Base-by-base conservation (phyloP, 768 basidiomycete species). In the Kwoniella pini region DNA sequence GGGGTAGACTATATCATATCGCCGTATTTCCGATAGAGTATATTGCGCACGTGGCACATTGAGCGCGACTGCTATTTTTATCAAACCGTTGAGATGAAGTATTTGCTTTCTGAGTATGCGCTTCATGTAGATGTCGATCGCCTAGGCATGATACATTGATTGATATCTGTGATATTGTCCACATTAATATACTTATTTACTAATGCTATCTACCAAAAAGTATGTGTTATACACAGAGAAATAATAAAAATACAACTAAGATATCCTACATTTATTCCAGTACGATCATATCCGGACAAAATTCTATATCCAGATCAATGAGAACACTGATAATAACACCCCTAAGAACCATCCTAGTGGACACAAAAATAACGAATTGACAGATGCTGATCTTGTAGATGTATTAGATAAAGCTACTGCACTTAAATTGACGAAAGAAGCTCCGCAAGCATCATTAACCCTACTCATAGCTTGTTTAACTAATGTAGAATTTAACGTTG, bases 361-460 rank as follows among this genome's bases (percentile, higher is more conserved):
- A 12, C n/a, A 7, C 7, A 9, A 5, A 17, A 42, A 42, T 19
- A 46, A 10, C 21, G 9, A 24, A 22, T 22, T n/a, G 26, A 4
- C 9, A 4, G 7, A 10, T 46, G 26, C 24, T 46, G 19, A 24
- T n/a, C 48, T 50, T 22, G 5, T 7, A 6, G 53, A 17, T 27
- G 38, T 24, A 26, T 9, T 48, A 12, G 6, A 21, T 6, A 45
- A 30, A 11, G 45, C 45, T 24, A 24, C 40, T 39, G 57, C 28
- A 31, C 57, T 59, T 42, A 61, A 33, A 33, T 54, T 61, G 36
- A 62, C 60, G 45, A 72, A 72, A 1, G 43, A 24, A 31, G 55
- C 43, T 0, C 73, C 73, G 49, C 73, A 75, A 1, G 56, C 64
- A 9, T 59, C 44, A 55, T 72, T 75, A 22, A 75, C 65, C 12